phyloP scores from a whole-genome alignment of 2,329 filamentous ascomycete genomes.

The Aspergillus carbonarius region DNA sequence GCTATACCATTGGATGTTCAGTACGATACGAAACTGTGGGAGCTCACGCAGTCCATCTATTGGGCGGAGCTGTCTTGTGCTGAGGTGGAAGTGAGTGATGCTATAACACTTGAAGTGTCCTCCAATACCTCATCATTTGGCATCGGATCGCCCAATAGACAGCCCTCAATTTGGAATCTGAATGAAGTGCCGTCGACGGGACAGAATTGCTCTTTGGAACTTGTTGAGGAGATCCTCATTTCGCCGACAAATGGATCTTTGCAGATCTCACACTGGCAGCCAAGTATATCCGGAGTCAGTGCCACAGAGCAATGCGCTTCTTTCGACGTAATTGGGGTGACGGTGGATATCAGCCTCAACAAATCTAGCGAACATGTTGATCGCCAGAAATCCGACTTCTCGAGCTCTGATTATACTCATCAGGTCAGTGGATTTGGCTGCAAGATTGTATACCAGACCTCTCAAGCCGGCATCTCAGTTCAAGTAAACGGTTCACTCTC shows the following conservation, averaged over 20 bases:
- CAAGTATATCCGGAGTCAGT: neutral
- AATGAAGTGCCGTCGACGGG: neutral
- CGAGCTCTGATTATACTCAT: neutral
- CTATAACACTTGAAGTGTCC: neutral
- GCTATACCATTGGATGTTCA: slow-evolving; percentile 1
- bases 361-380: neutral
- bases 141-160: neutral
- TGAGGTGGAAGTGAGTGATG: neutral
- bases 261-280: slow-evolving; percentile 4
- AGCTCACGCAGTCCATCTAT: slow-evolving; percentile 7
- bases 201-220: neutral
- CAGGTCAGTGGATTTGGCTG: slow-evolving; percentile 8
- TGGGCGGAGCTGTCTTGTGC: slow-evolving; percentile 7
- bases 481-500: slow-evolving; percentile 6
- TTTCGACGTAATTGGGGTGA: slow-evolving; percentile 1
- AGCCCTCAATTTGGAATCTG: neutral
- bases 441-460: neutral
- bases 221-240: neutral
- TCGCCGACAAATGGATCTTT: slow-evolving; percentile 1
- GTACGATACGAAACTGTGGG: slow-evolving; percentile 6
- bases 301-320: neutral
- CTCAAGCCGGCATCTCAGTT: slow-evolving; percentile 1
- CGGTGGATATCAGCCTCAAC: neutral
- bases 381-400: neutral
- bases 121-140: neutral